phyloP scores from a whole-genome alignment of 2,329 filamentous ascomycete species.

The Onygena corvina region DNA sequence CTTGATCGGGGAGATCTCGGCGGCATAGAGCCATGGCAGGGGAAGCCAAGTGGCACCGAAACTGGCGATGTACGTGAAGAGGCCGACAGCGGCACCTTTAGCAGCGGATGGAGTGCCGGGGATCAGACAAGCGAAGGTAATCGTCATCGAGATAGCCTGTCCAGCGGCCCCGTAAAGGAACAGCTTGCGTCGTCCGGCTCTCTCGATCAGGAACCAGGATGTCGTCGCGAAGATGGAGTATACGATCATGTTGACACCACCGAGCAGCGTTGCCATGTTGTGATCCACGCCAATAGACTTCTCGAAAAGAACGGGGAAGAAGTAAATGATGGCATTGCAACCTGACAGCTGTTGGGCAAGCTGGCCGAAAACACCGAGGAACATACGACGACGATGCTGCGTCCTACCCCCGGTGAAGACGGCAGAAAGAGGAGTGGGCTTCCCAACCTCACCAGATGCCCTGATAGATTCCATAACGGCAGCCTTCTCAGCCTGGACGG shows the following conservation, averaged over 20 bases:
- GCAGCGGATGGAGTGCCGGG: conserved; percentile 19
- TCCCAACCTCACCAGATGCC: conserved; percentile 43
- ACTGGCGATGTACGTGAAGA: conserved; percentile 58
- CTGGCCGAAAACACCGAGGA: conserved; percentile 31
- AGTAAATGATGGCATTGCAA: conserved; percentile 35
- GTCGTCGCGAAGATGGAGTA: conserved; percentile 17
- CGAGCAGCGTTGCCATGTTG: conserved; percentile 34
- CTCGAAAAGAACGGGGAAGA: conserved; percentile 32
- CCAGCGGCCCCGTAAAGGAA: conserved; percentile 31
- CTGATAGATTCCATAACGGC: conserved; percentile 3
- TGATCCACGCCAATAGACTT: conserved; percentile 30
- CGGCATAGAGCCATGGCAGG: conserved; percentile 20
- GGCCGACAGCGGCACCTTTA: conserved; percentile 42
- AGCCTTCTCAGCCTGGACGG: conserved; percentile 39
- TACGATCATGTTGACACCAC: conserved; percentile 34
- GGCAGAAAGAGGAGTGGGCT: conserved; percentile 42
- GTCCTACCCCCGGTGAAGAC: conserved; percentile 30
- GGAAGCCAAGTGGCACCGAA: conserved; percentile 56
- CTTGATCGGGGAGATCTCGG: conserved; percentile 16
- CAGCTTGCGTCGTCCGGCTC: conserved; percentile 36
- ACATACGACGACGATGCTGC: conserved; percentile 31
- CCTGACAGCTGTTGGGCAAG: conserved; percentile 33
- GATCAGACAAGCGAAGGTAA: conserved; percentile 31
- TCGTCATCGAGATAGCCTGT: conserved; percentile 30
- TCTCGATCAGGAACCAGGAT: conserved; percentile 34